Evolutionary conservation across 2,329 filamentous ascomycete species (phyloP).

Genomic region (Colletotrichum gigasporum): DNA sequence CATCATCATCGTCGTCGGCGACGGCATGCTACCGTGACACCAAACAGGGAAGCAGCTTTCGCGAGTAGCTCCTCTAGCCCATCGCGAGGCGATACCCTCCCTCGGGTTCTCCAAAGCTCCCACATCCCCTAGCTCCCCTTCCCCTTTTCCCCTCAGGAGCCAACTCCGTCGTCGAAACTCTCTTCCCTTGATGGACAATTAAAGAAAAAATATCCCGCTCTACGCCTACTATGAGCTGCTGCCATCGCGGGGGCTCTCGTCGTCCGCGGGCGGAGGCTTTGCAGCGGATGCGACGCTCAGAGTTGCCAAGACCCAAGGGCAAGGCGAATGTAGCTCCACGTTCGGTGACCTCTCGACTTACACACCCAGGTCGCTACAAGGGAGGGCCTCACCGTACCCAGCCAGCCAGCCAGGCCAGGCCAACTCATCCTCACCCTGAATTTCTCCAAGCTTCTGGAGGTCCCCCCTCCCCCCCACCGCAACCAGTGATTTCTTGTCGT

Average conservation of each 20-base stretch:
- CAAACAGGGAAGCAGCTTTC: too few species aligned
- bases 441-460: conserved; percentile 23
- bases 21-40: too few species aligned
- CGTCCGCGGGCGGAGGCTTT: conserved; percentile 2
- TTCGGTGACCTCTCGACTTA: background rate
- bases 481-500: background rate
- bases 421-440: background rate
- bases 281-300: conserved; percentile 21
- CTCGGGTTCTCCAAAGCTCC: too few species aligned
- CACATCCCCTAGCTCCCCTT: too few species aligned
- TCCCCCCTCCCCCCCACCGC: background rate
- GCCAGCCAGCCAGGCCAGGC: background rate
- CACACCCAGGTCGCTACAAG: background rate
- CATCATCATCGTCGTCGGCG: too few species aligned
- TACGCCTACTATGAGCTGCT: background rate
- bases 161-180: too few species aligned
- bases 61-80: too few species aligned
- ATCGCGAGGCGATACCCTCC: too few species aligned
- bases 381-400: conserved; percentile 21
- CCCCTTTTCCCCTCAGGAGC: too few species aligned
- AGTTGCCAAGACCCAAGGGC: conserved; percentile 28
- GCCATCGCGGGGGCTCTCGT: background rate
- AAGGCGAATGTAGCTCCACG: background rate
- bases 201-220: too few species aligned
- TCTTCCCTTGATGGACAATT: too few species aligned